phyloP scores from a whole-genome alignment of 192 early-diverging fungal genomes.

The Chytriomyces confervae region DNA sequence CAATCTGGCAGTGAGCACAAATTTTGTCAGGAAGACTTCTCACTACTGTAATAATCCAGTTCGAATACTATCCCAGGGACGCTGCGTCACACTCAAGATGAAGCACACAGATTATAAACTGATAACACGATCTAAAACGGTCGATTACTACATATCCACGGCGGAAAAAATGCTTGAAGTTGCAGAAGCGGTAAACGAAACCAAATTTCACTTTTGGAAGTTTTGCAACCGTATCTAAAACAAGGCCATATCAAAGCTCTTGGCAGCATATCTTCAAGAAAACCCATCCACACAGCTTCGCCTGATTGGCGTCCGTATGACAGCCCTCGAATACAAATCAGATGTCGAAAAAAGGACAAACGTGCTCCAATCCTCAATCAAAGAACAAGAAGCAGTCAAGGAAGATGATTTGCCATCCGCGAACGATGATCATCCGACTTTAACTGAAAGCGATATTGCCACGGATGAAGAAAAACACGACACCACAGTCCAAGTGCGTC shows the following conservation, averaged over 20 bases:
- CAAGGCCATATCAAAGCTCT: background rate
- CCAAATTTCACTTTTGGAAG: background rate
- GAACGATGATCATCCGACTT: background rate
- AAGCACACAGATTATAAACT: conserved; percentile 51
- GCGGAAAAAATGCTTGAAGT: conserved; percentile 34
- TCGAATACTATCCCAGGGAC: conserved; percentile 37
- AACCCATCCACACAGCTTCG: background rate
- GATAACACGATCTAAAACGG: conserved; percentile 47
- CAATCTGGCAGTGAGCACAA: background rate
- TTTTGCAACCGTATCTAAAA: background rate
- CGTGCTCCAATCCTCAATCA: background rate
- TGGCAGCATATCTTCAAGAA: conserved; percentile 12
- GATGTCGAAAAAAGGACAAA: conserved; percentile 8
- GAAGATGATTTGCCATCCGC: background rate
- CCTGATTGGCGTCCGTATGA: conserved; percentile 27
- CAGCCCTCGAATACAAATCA: background rate
- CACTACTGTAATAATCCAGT: background rate
- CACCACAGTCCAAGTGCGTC: background rate
- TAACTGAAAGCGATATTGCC: background rate
- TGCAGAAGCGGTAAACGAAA: conserved; percentile 14
- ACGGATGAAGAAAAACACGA: background rate
- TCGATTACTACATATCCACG: conserved; percentile 8
- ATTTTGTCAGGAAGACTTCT: too few species aligned
- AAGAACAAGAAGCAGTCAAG: background rate
- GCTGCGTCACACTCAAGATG: conserved; percentile 53